Conservation (phyloP, 1,139 yeast genomes). For the Debaryomyces robertsiae region DNA sequence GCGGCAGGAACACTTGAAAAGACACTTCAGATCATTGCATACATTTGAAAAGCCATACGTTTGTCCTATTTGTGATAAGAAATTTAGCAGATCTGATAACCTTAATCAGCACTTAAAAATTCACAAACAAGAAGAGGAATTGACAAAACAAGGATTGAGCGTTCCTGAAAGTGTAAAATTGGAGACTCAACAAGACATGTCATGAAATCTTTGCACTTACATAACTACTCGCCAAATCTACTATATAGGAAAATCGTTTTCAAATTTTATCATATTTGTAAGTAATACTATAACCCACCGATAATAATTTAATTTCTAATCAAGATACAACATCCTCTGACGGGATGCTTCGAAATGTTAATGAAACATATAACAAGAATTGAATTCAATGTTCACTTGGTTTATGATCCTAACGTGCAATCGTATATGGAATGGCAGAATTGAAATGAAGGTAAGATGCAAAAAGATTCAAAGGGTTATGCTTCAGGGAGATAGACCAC, state of each 20-base stretch:
- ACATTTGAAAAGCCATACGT: slow-evolving; percentile 76
- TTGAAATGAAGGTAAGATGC: not conserved
- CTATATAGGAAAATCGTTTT: no score
- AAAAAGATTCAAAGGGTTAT: not conserved
- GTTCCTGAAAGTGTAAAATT: slow-evolving; percentile 4
- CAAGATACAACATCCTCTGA: no score
- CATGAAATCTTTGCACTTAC: not conserved
- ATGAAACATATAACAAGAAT: slow-evolving; percentile 1
- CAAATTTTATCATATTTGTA: no score
- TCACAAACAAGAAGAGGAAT: slow-evolving; percentile 49
- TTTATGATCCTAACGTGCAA: not conserved
- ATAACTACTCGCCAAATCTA: not conserved
- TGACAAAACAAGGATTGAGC: slow-evolving; percentile 1
- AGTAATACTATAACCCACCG: no score
- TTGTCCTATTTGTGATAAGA: slow-evolving; percentile 70
- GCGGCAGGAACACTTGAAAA: slow-evolving; percentile 76
- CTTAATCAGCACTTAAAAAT: slow-evolving; percentile 75
- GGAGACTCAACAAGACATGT: not conserved
- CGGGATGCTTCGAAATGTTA: no score
- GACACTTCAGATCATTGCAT: slow-evolving; percentile 74
- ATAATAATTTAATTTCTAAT: no score
- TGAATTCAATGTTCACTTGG: slow-evolving; percentile 6
- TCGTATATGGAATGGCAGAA: not conserved
- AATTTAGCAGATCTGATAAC: slow-evolving; percentile 76
- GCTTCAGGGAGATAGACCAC: not conserved